phyloP scores from a whole-genome alignment of 2,329 filamentous ascomycete species.

The Xylariaceae sp. region DNA sequence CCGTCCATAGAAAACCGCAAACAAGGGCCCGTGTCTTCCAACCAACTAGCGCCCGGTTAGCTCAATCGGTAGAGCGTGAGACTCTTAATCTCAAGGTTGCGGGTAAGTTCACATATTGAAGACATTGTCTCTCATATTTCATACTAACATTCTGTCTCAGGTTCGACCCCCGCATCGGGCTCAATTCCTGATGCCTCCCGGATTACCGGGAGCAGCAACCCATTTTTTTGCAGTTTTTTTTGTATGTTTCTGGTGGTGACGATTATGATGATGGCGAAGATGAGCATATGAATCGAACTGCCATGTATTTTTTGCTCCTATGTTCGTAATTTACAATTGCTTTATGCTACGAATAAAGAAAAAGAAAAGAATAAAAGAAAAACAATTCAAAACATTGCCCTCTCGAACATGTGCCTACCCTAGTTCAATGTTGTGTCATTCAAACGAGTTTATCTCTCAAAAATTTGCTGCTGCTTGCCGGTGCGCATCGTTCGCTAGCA shows the following conservation, averaged over 20 bases:
- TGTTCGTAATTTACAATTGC: too few relatives aligned
- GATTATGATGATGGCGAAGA: background rate
- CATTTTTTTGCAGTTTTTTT: background rate
- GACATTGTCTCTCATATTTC: background rate
- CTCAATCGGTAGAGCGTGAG: constrained; percentile 69
- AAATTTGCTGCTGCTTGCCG: too few relatives aligned
- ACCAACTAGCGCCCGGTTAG: constrained; percentile 45
- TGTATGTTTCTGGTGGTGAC: background rate
- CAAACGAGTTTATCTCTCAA: too few relatives aligned
- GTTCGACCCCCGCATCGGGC: constrained; percentile 45
- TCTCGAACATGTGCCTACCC: too few relatives aligned
- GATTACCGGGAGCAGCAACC: background rate
- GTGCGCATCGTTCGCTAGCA: too few relatives aligned
- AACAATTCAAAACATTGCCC: too few relatives aligned
- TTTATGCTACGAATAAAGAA: too few relatives aligned
- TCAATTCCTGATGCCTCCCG: constrained; percentile 32
- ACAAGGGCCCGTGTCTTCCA: background rate
- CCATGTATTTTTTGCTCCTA: too few relatives aligned
- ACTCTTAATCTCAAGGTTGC: constrained; percentile 50
- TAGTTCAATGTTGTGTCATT: too few relatives aligned
- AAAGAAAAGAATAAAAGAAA: too few relatives aligned
- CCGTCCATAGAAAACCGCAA: background rate
- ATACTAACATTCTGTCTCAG: constrained; percentile 1
- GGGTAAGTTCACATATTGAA: constrained; percentile 21
- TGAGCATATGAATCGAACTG: too few relatives aligned